These are phyloP conservation scores for Musa balbisiana DNA, from an alignment of 202 grass and related monocot genomes.

Conservation along the genomic window DNA sequence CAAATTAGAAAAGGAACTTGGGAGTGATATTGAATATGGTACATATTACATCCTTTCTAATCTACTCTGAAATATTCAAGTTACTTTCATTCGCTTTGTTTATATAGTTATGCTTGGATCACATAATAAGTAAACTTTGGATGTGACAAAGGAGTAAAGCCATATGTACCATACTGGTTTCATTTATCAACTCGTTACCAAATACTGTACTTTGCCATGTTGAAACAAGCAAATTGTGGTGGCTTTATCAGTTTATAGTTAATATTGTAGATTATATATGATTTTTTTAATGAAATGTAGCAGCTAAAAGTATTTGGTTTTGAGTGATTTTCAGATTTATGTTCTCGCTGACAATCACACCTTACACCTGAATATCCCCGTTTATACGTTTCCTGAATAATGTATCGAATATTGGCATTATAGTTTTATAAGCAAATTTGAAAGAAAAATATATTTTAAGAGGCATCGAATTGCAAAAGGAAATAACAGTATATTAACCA, in stretches of 20 bases:
- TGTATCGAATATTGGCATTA: not conserved
- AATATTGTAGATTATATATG: not conserved
- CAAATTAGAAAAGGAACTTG: constrained; percentile 49
- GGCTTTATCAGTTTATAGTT: not conserved
- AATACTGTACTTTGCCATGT: too few species aligned
- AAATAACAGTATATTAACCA: not conserved
- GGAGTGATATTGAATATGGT: constrained; percentile 48
- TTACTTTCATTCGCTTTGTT: not conserved
- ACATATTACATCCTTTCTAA: constrained; percentile 25
- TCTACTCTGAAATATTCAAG: not conserved
- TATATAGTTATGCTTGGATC: not conserved
- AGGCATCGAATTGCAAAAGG: not conserved
- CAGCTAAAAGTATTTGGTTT: not conserved
- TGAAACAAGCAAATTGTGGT: too few species aligned
- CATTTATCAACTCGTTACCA: not conserved
- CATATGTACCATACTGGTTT: too few species aligned
- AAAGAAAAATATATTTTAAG: not conserved
- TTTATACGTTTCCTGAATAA: not conserved
- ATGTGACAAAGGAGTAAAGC: not conserved
- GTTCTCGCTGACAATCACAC: not conserved
- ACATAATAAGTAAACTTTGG: not conserved
- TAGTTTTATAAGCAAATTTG: not conserved
- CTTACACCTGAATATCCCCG: not conserved
- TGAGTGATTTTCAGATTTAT: not conserved
- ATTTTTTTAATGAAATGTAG: not conserved